phyloP scores from a whole-genome alignment of 2,329 filamentous ascomycete species.

The Monosporascus ibericus region DNA sequence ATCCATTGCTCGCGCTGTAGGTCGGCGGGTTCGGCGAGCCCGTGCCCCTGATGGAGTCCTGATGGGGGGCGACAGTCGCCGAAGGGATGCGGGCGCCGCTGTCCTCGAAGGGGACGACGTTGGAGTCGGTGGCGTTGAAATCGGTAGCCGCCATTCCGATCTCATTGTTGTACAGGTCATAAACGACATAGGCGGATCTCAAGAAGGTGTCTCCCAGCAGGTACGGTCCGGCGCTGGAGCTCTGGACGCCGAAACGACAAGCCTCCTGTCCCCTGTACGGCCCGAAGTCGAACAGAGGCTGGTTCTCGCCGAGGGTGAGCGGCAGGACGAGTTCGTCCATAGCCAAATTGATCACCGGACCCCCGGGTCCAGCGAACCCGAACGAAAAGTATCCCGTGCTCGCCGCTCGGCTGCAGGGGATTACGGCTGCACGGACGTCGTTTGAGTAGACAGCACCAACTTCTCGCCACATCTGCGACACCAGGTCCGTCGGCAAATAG shows the following conservation, averaged over 20 bases:
- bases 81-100: conserved; percentile 44
- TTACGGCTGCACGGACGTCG: conserved; percentile 32
- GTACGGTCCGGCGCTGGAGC: conserved; percentile 34
- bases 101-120: conserved; percentile 45
- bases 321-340: conserved; percentile 53
- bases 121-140: conserved; percentile 46
- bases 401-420: conserved; percentile 44
- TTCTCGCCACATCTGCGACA: conserved; percentile 46
- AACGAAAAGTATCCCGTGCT: conserved; percentile 47
- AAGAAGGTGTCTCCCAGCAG: conserved; percentile 54
- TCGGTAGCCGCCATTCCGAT: conserved; percentile 48
- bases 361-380: conserved; percentile 41
- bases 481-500: conserved; percentile 60
- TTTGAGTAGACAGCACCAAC: conserved; percentile 43
- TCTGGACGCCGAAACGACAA: conserved; percentile 54
- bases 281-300: conserved; percentile 32
- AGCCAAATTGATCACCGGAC: conserved; percentile 43
- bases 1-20: conserved; percentile 31
- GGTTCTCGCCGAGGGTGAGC: conserved; percentile 27
- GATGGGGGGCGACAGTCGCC: conserved; percentile 37
- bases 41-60: conserved; percentile 21
- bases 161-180: conserved; percentile 53
- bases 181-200: conserved; percentile 55
- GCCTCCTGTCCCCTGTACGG: conserved; percentile 36
- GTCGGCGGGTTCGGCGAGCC: conserved; percentile 17